Evolutionary conservation across 768 basidiomycete species (phyloP).

Genomic region (Crucibulum laeve): DNA sequence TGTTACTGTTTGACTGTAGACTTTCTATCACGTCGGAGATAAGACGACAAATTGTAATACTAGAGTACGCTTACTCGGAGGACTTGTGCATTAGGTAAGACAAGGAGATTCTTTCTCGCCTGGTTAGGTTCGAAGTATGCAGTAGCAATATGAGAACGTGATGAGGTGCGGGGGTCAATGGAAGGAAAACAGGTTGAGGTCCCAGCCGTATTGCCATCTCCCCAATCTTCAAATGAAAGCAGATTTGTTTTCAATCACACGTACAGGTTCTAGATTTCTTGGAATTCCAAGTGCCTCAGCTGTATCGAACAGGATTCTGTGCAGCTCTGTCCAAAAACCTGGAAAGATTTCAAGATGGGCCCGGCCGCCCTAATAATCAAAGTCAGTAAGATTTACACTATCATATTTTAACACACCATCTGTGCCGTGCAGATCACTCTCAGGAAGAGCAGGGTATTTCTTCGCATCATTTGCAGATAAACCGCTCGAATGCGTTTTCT

Average conservation of each 20-base stretch:
- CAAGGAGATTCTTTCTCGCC: conserved; percentile 15
- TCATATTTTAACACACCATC: not conserved
- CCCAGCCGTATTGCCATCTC: conserved; percentile 7
- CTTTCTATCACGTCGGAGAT: no score
- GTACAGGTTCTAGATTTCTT: conserved; percentile 7
- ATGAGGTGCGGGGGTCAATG: conserved; percentile 15
- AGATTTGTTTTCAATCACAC: not conserved
- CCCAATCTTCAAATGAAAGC: conserved; percentile 3
- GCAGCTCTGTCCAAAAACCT: conserved; percentile 4
- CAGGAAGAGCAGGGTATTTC: not conserved
- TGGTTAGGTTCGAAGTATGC: conserved; percentile 20
- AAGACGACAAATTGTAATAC: no score
- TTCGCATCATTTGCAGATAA: not conserved
- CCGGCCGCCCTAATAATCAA: not conserved
- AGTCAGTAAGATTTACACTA: not conserved
- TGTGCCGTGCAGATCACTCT: not conserved
- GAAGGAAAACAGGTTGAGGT: conserved; percentile 3
- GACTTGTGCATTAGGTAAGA: conserved; percentile 16
- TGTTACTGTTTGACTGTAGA: no score
- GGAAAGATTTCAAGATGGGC: conserved; percentile 9
- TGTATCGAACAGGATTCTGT: conserved; percentile 4
- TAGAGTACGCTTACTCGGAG: conserved; percentile 1
- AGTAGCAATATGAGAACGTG: conserved; percentile 20
- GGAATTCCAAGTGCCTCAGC: conserved; percentile 5
- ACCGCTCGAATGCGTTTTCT: not conserved